Evolutionary conservation across 345 rosid species (phyloP).

Genomic region (Rubroshorea leprosula): DNA sequence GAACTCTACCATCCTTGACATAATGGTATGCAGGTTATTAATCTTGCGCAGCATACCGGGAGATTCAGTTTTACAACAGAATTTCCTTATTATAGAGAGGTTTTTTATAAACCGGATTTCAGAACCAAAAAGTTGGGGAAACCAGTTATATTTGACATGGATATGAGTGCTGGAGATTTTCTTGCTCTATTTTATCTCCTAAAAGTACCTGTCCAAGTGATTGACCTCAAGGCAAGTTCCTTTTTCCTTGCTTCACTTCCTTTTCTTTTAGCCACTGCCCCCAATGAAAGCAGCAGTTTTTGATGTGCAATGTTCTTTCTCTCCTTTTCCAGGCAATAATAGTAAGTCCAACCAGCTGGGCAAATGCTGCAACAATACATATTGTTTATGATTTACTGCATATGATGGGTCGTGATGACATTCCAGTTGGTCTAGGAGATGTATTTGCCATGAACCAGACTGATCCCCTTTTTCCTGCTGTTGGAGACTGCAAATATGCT

Average conservation of each 20-base stretch:
- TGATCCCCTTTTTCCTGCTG: slow-evolving; percentile 34
- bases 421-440: slow-evolving; percentile 79
- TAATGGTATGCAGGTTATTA: slow-evolving; percentile 47
- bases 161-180: slow-evolving; percentile 95
- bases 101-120: slow-evolving; percentile 48
- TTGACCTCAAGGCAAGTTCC: slow-evolving; percentile 76
- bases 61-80: slow-evolving; percentile 66
- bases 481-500: slow-evolving; percentile 74
- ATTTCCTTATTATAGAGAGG: slow-evolving; percentile 68
- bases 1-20: background rate
- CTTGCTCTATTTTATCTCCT: slow-evolving; percentile 76
- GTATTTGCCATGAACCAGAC: slow-evolving; percentile 65
- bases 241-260: no score
- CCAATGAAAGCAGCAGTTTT: no score
- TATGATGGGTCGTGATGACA: slow-evolving; percentile 99
- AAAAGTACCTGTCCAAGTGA: slow-evolving; percentile 62
- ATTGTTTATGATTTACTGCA: slow-evolving; percentile 78
- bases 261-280: no score
- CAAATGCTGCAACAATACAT: slow-evolving; percentile 87
- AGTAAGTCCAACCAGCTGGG: slow-evolving; percentile 91
- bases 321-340: slow-evolving; percentile 54
- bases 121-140: slow-evolving; percentile 48
- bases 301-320: background rate
- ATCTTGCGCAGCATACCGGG: slow-evolving; percentile 50
- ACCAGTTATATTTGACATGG: slow-evolving; percentile 86